These are phyloP conservation scores for Penicillium manginii DNA, from an alignment of 495 filamentous ascomycete species.

Conservation along the genomic window DNA sequence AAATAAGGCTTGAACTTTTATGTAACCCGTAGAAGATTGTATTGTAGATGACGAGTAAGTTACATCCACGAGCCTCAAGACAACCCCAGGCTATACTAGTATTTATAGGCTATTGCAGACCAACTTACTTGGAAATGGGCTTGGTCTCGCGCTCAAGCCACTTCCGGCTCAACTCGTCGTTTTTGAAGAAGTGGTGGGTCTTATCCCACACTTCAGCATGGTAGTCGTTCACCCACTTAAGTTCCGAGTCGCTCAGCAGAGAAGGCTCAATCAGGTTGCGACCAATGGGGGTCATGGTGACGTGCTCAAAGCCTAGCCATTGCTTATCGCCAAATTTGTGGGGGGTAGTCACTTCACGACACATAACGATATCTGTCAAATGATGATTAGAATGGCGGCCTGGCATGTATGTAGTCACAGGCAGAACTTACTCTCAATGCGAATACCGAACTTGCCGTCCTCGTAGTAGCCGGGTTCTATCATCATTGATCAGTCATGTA, in stretches of 20 bases:
- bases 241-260: conserved; percentile 76
- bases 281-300: conserved; percentile 96
- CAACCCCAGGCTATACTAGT: neutral
- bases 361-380: conserved; percentile 73
- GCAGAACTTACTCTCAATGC: conserved; percentile 78
- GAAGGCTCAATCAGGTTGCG: conserved; percentile 80
- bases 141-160: conserved; percentile 90
- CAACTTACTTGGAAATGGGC: conserved; percentile 44
- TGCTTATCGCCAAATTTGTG: conserved; percentile 91
- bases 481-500: conserved; percentile 20
- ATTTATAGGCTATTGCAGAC: neutral
- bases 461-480: conserved; percentile 98
- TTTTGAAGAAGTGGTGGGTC: conserved; percentile 79
- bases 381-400: neutral
- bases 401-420: neutral
- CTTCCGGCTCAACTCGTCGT: conserved; percentile 65
- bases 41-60: neutral
- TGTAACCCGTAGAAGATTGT: neutral
- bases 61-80: neutral
- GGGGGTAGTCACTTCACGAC: conserved; percentile 81
- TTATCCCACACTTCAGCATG: conserved; percentile 81
- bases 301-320: conserved; percentile 93
- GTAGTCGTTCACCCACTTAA: conserved; percentile 85
- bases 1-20: neutral
- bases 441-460: conserved; percentile 95